These are phyloP conservation scores for Leishmania turanica DNA, from an alignment of 208 protist species.

Conservation along the genomic window DNA sequence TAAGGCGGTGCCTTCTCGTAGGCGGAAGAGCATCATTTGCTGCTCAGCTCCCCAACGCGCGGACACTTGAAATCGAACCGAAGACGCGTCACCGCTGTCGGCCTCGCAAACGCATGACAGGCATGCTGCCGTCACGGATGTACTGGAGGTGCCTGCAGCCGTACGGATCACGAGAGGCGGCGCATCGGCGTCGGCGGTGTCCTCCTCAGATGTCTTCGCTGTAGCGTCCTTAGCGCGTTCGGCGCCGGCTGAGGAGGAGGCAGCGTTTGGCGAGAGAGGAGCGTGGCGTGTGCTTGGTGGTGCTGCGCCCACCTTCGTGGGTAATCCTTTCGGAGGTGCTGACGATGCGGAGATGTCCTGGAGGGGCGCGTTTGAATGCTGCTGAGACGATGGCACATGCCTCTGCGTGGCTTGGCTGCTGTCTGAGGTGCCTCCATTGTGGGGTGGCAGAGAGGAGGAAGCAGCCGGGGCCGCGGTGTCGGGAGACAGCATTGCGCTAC, in stretches of 20 bases:
- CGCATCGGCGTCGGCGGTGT: not conserved
- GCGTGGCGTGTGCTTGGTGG: not conserved
- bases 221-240: not conserved
- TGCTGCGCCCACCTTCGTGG: not conserved
- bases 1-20: slow-evolving; percentile 35
- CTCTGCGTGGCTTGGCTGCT: not conserved
- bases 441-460: not conserved
- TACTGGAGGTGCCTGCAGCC: not conserved
- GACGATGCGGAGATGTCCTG: not conserved
- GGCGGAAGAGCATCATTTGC: slow-evolving; percentile 33
- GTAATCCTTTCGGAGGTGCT: not conserved
- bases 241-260: not conserved
- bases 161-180: slow-evolving; percentile 20
- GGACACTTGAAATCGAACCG: slow-evolving; percentile 29
- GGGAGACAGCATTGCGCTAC: not conserved
- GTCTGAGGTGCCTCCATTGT: not conserved
- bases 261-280: not conserved
- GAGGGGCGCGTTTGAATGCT: not conserved
- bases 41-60: slow-evolving; percentile 43
- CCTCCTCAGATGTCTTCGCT: not conserved
- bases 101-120: slow-evolving; percentile 5
- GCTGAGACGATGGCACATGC: not conserved
- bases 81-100: not conserved
- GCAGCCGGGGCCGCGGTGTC: not conserved
- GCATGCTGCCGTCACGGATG: not conserved